These are phyloP conservation scores for Fraxinus albicans DNA, from an alignment of 305 asterid species.

Conservation along the genomic window DNA sequence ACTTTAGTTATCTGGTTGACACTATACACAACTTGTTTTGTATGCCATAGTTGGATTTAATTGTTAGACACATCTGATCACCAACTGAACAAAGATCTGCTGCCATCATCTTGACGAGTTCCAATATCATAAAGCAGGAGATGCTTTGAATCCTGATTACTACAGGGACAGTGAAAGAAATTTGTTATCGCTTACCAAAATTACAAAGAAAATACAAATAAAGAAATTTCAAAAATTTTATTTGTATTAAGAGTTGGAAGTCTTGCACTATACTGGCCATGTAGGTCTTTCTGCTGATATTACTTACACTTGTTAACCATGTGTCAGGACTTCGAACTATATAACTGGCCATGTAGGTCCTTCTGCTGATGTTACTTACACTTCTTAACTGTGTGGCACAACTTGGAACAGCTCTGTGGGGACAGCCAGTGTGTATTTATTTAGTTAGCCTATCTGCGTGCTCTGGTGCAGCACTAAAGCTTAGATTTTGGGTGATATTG, in stretches of 20 bases:
- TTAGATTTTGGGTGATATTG: conserved; percentile 3
- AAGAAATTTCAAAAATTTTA: not conserved
- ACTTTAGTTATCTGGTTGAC: not conserved
- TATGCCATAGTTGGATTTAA: not conserved
- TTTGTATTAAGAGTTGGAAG: not conserved
- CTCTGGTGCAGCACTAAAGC: not conserved
- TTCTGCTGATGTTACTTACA: not conserved
- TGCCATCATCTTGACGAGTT: not conserved
- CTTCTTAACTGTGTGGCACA: not conserved
- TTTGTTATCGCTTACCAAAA: not conserved
- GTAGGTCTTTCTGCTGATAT: not conserved
- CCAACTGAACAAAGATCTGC: not conserved
- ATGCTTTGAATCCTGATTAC: not conserved
- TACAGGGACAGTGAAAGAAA: not conserved
- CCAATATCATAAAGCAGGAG: not conserved
- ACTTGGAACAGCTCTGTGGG: not conserved
- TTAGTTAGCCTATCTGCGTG: not conserved
- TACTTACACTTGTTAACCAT: not conserved
- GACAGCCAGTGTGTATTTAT: not conserved
- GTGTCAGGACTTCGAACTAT: not conserved
- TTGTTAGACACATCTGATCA: not conserved
- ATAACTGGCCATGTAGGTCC: not conserved
- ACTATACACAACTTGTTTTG: not conserved
- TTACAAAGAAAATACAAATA: not conserved
- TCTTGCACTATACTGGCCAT: not conserved